Conservation (phyloP, 257 asterid genomes). For the Solanum commersonii region DNA sequence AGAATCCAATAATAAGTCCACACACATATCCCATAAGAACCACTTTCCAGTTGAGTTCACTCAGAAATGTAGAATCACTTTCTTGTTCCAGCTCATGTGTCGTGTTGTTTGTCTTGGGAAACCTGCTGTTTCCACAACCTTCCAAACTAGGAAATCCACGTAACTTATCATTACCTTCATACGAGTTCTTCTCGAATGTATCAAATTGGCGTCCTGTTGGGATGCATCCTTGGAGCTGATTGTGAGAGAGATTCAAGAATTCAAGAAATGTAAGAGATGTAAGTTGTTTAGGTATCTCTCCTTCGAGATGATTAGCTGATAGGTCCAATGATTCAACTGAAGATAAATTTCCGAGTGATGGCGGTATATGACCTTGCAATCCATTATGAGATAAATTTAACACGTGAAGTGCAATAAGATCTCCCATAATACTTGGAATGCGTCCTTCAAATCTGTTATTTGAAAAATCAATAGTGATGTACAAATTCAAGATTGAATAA, state of each 20-base stretch:
- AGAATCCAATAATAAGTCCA: neutral
- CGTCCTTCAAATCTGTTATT: neutral
- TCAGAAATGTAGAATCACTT: neutral
- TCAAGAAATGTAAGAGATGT: neutral
- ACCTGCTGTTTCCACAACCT: neutral
- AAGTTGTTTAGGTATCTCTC: neutral
- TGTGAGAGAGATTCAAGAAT: neutral
- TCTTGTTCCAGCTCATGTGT: neutral
- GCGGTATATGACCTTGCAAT: neutral
- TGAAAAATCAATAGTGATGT: neutral
- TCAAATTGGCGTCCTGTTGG: neutral
- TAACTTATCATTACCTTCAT: neutral
- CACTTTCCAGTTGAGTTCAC: neutral
- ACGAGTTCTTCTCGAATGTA: neutral
- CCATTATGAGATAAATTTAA: neutral
- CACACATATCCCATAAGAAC: constrained; percentile 2
- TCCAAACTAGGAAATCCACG: neutral
- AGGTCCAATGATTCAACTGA: neutral
- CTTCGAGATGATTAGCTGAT: neutral
- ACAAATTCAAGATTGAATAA: neutral
- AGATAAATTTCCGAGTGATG: neutral
- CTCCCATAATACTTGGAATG: neutral
- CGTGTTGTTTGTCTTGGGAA: neutral
- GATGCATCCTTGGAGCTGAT: neutral
- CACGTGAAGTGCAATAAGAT: neutral